Evolutionary conservation across 805 yeast species (phyloP), one percentile per base, ranked within the genome.

Genomic region (Kockiozyma suomiensis): DNA sequence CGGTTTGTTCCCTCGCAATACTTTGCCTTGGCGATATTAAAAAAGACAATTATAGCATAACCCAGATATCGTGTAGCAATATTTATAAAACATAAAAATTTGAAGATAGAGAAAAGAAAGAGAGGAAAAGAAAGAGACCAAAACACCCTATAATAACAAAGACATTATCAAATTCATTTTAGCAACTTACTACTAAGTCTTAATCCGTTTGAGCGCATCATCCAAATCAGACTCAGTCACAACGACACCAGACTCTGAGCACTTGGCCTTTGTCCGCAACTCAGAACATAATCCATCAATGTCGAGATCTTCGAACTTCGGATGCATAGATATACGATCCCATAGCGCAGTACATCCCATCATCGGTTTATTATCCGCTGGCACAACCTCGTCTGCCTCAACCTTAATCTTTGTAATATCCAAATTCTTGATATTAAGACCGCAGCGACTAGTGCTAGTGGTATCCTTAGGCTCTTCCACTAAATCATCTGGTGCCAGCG

Each of bases 311-410:
- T 94, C 85, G 74, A 92, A 94, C 71, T 87, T 84, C 35, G 99
- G 98, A 78, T 94, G 98, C 23, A 94, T 75, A 1, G 97, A 88
- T 40, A 94, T 87, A 70, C 98, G 82, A 74, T 93, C 98, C 99
- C 99, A 94, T 15, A 93, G 87, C 67, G 91, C 97, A 0, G 96
- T 83, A 74, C 99, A 94, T 70, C 84, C 84, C 75, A 88, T 59
- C 84, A 56, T 47, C 8, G 68, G 72, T 13, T 81, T 78, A 17
- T 74, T 75, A 58, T 85, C 87, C 7, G 83, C 87, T 4, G 96
- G 96, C 2, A 90, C 82, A 57, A 72, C 78, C 35, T 76, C 78
- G 12, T 68, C 73, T 23, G 69, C 69, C 70, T 56, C 51, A 23
- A 35, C 30, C 41, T 42, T 50, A 28, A 41, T 37, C n/a, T n/a